A percentile compares a stretch with the other conserved stretches of the same genome.
Evolutionary conservation across 1,139 yeast species (phyloP).

Genomic region (Suhomyces atakaporum): DNA sequence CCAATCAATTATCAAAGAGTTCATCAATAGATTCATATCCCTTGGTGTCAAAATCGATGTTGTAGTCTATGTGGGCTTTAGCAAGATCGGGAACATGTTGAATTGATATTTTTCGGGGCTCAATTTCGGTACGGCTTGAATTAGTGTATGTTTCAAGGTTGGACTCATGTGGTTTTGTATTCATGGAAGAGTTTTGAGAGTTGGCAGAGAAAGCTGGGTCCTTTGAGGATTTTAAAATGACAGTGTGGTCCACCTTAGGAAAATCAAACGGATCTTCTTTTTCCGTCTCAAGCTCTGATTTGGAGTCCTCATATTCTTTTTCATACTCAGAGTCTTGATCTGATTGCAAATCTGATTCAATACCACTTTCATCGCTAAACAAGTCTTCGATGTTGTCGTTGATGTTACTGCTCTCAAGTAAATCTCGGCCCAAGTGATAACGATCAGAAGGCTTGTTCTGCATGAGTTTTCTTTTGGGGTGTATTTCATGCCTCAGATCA

Average conservation of each 20-base stretch:
- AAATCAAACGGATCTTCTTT: conserved; percentile 7
- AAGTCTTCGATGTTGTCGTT: conserved; percentile 18
- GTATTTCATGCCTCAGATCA: conserved; percentile 21
- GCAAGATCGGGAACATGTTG: conserved; percentile 6
- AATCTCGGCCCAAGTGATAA: conserved; percentile 4
- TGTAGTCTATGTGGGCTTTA: conserved; percentile 7
- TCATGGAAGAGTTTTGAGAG: not conserved
- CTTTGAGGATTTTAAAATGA: not conserved
- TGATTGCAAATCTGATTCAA: conserved; percentile 8
- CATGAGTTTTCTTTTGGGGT: conserved; percentile 10
- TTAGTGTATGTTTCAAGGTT: no score
- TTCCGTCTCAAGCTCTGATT: no score
- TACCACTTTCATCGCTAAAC: conserved; percentile 16
- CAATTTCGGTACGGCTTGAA: no score
- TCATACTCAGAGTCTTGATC: conserved; percentile 1
- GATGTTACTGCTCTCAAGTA: not conserved
- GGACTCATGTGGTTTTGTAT: no score
- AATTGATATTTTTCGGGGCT: conserved; percentile 3
- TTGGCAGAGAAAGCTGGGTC: not conserved
- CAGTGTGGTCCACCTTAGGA: conserved; percentile 6
- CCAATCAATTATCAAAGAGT: conserved; percentile 15
- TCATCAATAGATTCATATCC: conserved; percentile 28
- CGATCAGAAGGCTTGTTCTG: conserved; percentile 4
- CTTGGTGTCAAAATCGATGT: conserved; percentile 8
- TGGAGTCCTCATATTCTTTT: not conserved